Evolutionary conservation across 495 filamentous ascomycete genomes (phyloP), one percentile per base, ranked within the genome.

Genomic region (Penicillium mononematosum): DNA sequence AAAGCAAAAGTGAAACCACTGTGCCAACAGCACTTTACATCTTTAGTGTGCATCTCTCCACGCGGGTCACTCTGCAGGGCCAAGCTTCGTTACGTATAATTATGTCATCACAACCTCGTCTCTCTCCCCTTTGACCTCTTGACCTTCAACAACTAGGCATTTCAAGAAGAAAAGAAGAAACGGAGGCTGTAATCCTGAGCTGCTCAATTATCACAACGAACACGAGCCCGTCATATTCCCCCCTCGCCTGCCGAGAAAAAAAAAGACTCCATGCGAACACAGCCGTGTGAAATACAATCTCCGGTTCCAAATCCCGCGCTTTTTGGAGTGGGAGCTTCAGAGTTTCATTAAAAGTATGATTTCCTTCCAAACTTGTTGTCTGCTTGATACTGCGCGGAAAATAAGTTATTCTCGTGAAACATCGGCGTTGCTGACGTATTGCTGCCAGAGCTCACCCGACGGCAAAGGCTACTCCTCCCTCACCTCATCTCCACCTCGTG

Each of bases 91-190:
- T 69, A 69, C 68, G 63, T 67, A 63, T 58, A 69, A 74, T 77
- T 75, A 75, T 75, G 74, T 77, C 74, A 77, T 77, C 74, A 57
- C 56, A 59, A 53, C 58, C 36, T 53, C 41, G 32, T 50, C 51
- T 62, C 45, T 55, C 61, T 60, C 53, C 50, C 42, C 46, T 50
- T 43, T 56, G 45, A 49, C 38, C 36, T 56, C 44, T 44, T 56
- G 54, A 55, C 44, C 45, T 43, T 22, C 45, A 53, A 27, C 50
- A 53, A 44, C n/a, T 25, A 42, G 39, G 50, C 39, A 31, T 31
- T 44, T 19, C 19, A 47, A 27, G 12, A 39, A 39, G 36, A 39
- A 39, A 17, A 31, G 16, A 44, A 24, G 16, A 29, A 25, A 45
- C 6, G 25, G 29, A 38, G 36, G 34, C 45, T 11, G 31, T 19